Evolutionary conservation across 2,329 filamentous ascomycete species (phyloP), one percentile per base, ranked within the genome.

Genomic region (Parascedosporium putredinis): DNA sequence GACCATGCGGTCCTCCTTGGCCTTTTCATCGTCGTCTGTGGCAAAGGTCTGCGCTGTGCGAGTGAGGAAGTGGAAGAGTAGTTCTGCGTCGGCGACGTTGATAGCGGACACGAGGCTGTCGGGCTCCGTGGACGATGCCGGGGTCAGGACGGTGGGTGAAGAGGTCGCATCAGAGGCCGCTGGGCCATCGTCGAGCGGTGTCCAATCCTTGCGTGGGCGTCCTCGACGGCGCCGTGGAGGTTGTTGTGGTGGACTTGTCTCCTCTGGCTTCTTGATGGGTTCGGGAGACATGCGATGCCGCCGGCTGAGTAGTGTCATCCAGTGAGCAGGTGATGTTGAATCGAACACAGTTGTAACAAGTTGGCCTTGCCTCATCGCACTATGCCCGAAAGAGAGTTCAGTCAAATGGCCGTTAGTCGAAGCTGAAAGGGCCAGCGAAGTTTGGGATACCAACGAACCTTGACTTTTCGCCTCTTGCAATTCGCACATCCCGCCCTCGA

Each of bases 341-440:
- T 42, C 58, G 61, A 24, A 61, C 53, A 54, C 61, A 63, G 54
- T 62, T 63, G 45, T 55, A 55, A 51, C 61, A 63, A 22, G 58
- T 55, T 12, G 61, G 61, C 52, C 60, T 62, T 31, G 60, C 57
- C 54, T 63, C 61, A 52, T 62, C 59, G 44, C 61, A 63, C 61
- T 63, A 38, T n/a, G n/a, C 25, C n/a, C n/a, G n/a, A n/a, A n/a
- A n/a, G n/a, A n/a, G n/a, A n/a, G n/a, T n/a, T n/a, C 3, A 36
- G 34, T 3, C 5, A 34, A 5, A 16, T 25, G 40, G 18, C 27
- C 46, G 44, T 14, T 16, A 40, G 31, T 18, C 7, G 16, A 27
- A 27, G 20, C 9, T n/a, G 34, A n/a, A 20, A 9, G n/a, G 12
- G 3, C 14, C 6, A 27, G 3, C 8, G 16, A 29, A 23, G 3